Evolutionary conservation across 2,329 filamentous ascomycete genomes (phyloP).

Genomic region (Ambrosiella beaveri): DNA sequence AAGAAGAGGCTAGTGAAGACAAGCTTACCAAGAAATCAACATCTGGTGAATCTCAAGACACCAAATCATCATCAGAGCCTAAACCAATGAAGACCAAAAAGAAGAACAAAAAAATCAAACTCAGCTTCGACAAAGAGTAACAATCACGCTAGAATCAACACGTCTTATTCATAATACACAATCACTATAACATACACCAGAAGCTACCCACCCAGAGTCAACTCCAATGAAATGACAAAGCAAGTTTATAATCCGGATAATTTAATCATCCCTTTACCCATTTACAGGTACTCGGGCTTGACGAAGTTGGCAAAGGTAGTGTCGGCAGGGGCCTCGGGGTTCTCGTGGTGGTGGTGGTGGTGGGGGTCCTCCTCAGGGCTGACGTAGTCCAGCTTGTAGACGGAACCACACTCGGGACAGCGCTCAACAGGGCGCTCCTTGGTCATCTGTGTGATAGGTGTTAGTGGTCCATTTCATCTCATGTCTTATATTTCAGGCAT

Average conservation of each 20-base stretch:
- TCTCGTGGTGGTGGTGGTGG: slow-evolving; percentile 37
- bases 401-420: slow-evolving; percentile 90
- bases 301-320: slow-evolving; percentile 96
- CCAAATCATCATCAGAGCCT: slow-evolving; percentile 6
- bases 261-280: background rate
- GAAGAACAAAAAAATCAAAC: slow-evolving; percentile 46
- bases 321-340: slow-evolving; percentile 48
- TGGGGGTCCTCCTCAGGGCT: slow-evolving; percentile 63
- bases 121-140: slow-evolving; percentile 49
- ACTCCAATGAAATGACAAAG: slow-evolving; percentile 3
- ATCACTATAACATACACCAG: background rate
- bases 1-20: slow-evolving; percentile 17
- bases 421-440: slow-evolving; percentile 83
- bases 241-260: background rate
- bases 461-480: slow-evolving; percentile 4
- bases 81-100: slow-evolving; percentile 24
- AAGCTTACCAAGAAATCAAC: slow-evolving; percentile 15
- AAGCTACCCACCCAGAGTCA: background rate
- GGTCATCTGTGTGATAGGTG: slow-evolving; percentile 41
- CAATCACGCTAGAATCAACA: background rate
- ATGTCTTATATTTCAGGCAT: background rate
- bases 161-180: background rate
- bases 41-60: slow-evolving; percentile 4
- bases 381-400: slow-evolving; percentile 96
- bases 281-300: slow-evolving; percentile 83